These are phyloP conservation scores for Kodamaea lidongshanica DNA, from an alignment of 805 yeast genomes.

Conservation along the genomic window DNA sequence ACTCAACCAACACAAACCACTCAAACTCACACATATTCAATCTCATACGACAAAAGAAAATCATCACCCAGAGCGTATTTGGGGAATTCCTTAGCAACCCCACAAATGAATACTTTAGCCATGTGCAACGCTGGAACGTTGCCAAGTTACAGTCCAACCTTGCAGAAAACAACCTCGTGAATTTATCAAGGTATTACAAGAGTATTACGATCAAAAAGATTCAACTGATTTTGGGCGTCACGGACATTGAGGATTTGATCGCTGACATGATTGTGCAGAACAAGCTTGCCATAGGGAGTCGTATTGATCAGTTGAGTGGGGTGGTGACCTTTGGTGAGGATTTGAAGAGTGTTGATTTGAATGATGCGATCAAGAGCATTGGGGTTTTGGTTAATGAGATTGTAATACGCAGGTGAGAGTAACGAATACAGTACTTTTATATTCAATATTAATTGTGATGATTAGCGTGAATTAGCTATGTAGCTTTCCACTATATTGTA, in stretches of 20 bases:
- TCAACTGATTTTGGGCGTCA: slow-evolving; percentile 14
- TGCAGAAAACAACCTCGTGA: slow-evolving; percentile 28
- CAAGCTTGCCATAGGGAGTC: slow-evolving; percentile 25
- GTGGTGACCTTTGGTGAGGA: slow-evolving; percentile 20
- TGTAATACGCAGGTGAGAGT: slow-evolving; percentile 1
- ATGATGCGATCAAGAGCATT: slow-evolving; percentile 22
- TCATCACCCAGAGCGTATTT: slow-evolving; percentile 14
- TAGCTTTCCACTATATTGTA: no score
- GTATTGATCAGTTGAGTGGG: slow-evolving; percentile 28
- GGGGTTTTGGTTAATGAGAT: slow-evolving; percentile 22
- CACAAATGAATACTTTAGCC: slow-evolving; percentile 5
- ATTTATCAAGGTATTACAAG: slow-evolving; percentile 25
- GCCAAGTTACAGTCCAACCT: slow-evolving; percentile 12
- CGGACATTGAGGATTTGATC: slow-evolving; percentile 23
- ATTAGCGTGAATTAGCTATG: no score
- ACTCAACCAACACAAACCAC: no score
- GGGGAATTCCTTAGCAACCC: slow-evolving; percentile 10
- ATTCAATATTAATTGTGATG: no score
- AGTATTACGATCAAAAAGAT: slow-evolving; percentile 19
- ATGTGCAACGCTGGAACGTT: slow-evolving; percentile 3
- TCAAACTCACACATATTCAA: slow-evolving; percentile 8
- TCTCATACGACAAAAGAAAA: slow-evolving; percentile 9
- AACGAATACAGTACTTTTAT: no score
- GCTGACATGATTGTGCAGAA: slow-evolving; percentile 29
- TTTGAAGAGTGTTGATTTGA: slow-evolving; percentile 11